A percentile compares a stretch with the other conserved stretches of the same genome.
Conservation (phyloP, 768 basidiomycete species). For the Mycena rebaudengoi region DNA sequence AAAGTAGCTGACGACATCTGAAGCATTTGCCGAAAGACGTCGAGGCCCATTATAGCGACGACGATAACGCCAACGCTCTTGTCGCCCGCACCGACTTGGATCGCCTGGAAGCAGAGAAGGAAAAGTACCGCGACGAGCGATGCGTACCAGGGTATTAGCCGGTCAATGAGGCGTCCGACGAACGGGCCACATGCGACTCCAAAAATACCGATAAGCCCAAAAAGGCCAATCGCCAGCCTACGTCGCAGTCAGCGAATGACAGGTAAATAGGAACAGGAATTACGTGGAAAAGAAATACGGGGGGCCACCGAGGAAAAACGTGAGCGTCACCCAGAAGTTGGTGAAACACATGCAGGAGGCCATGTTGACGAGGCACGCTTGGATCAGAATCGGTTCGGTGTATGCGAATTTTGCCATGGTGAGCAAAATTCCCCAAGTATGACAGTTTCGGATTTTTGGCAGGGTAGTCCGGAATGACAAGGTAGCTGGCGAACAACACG, state of each 20-base stretch:
- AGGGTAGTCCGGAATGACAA: slow-evolving; percentile 82
- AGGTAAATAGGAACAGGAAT: too few relatives aligned
- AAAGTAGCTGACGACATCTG: slow-evolving; percentile 73
- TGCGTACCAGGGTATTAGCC: slow-evolving; percentile 80
- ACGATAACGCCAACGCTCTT: slow-evolving; percentile 76
- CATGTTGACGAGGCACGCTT: slow-evolving; percentile 55
- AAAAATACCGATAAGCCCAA: slow-evolving; percentile 77
- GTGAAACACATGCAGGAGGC: slow-evolving; percentile 55
- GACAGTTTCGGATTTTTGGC: slow-evolving; percentile 72
- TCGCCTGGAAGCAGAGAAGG: slow-evolving; percentile 60
- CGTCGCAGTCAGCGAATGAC: background rate
- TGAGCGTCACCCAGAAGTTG: slow-evolving; percentile 59
- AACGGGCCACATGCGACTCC: slow-evolving; percentile 77
- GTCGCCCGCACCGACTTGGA: slow-evolving; percentile 77
- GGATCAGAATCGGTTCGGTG: slow-evolving; percentile 67
- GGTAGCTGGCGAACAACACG: slow-evolving; percentile 67
- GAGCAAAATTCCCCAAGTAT: slow-evolving; percentile 63
- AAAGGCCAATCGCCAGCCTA: slow-evolving; percentile 63
- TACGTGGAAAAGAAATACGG: slow-evolving; percentile 65
- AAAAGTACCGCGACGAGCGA: slow-evolving; percentile 62
- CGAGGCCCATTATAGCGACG: slow-evolving; percentile 74
- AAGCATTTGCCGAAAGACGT: slow-evolving; percentile 76
- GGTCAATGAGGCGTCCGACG: slow-evolving; percentile 74
- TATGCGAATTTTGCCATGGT: slow-evolving; percentile 66
- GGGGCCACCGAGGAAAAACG: slow-evolving; percentile 66